phyloP scores from a whole-genome alignment of 257 asterid genomes.

The Gentiana macrophylla region DNA sequence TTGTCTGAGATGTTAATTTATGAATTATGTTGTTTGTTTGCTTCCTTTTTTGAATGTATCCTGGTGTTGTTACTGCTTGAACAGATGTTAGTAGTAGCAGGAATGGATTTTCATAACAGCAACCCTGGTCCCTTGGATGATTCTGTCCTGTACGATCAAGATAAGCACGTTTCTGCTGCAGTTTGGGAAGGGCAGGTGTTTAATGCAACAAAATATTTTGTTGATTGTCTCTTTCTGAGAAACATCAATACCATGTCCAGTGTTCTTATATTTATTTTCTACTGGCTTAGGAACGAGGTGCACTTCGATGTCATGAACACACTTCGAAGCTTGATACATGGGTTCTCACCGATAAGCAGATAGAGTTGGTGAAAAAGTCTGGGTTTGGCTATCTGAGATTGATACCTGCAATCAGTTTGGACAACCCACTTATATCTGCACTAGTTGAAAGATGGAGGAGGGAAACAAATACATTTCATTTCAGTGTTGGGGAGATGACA shows the following conservation, averaged over 20 bases:
- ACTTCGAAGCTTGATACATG: conserved; percentile 96
- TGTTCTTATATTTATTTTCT: no score
- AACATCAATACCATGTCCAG: no score
- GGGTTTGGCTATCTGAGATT: conserved; percentile 74
- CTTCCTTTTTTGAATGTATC: no score
- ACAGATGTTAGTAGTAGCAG: conserved; percentile 36
- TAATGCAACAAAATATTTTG: not conserved
- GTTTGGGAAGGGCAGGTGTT: conserved; percentile 97
- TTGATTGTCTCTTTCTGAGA: no score
- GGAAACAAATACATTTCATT: conserved; percentile 90
- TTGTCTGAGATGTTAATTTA: no score
- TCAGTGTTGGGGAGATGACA: conserved; percentile 90
- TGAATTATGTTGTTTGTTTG: no score
- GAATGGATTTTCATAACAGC: conserved; percentile 55
- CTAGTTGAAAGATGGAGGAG: conserved; percentile 96
- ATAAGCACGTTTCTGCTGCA: conserved; percentile 87
- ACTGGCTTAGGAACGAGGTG: conserved; percentile 65
- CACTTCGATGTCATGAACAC: conserved; percentile 96
- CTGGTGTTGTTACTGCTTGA: conserved; percentile 14
- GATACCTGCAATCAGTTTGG: conserved; percentile 68
- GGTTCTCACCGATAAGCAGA: conserved; percentile 64
- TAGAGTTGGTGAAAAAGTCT: conserved; percentile 58
- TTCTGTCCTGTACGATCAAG: conserved; percentile 79
- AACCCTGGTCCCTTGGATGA: conserved; percentile 88
- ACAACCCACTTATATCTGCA: conserved; percentile 93